Evolutionary conservation across 371 early-diverging fungal genomes (phyloP).

Genomic region (Nematocida ironsii): DNA sequence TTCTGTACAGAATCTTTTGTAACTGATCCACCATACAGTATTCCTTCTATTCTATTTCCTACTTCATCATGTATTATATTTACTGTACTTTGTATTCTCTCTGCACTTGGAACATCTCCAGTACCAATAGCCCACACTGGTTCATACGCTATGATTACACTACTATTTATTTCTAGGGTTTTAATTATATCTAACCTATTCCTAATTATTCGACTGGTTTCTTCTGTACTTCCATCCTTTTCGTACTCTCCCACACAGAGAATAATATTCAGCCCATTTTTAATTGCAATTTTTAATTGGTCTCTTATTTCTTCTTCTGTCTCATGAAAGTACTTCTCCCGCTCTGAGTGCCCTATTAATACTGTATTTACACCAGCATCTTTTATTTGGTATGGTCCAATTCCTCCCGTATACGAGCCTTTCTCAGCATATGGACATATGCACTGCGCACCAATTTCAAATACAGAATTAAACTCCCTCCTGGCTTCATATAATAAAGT

Average conservation of each 20-base stretch:
- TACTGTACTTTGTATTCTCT: slow-evolving; percentile 72
- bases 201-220: slow-evolving; percentile 79
- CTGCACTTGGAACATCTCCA: slow-evolving; percentile 88
- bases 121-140: slow-evolving; percentile 99
- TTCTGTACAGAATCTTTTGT: slow-evolving; percentile 78
- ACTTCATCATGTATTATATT: slow-evolving; percentile 46
- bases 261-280: slow-evolving; percentile 82
- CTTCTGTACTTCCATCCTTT: slow-evolving; percentile 81
- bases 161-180: background rate
- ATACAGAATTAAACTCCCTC: slow-evolving; percentile 67
- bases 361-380: slow-evolving; percentile 87
- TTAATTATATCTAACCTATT: background rate
- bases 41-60: slow-evolving; percentile 72
- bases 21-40: slow-evolving; percentile 91
- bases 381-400: slow-evolving; percentile 86
- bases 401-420: slow-evolving; percentile 97
- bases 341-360: slow-evolving; percentile 97
- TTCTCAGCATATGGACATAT: slow-evolving; percentile 75
- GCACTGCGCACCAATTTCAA: slow-evolving; percentile 92
- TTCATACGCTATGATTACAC: slow-evolving; percentile 85
- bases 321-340: slow-evolving; percentile 85
- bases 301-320: slow-evolving; percentile 80
- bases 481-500: slow-evolving; percentile 73
- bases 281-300: slow-evolving; percentile 78
- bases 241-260: slow-evolving; percentile 93